Percentiles rank a stretch among this genome's conserved stretches.
Evolutionary conservation across 768 basidiomycete species (phyloP).

Genomic region (Suillus brevipes): DNA sequence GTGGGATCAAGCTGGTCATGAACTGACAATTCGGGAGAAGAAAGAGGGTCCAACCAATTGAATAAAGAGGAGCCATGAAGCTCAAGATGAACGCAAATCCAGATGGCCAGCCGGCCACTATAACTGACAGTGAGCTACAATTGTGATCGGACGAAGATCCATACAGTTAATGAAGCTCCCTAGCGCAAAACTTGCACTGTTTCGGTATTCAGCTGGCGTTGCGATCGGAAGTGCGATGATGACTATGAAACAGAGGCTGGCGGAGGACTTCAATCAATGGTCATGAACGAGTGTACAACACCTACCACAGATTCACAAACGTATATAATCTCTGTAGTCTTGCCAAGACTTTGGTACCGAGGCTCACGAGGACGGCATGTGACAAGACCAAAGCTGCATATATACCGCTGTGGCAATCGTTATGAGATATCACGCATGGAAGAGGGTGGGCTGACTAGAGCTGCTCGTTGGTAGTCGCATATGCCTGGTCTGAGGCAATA

Average conservation of each 20-base stretch:
- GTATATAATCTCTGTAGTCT: neutral
- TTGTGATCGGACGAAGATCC: neutral
- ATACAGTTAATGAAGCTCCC: slow-evolving; percentile 9
- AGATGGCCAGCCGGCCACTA: slow-evolving; percentile 20
- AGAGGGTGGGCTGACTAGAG: slow-evolving; percentile 42
- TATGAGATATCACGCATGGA: slow-evolving; percentile 42
- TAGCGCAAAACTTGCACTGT: neutral
- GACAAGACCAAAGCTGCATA: neutral
- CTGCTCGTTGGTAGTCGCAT: slow-evolving; percentile 45
- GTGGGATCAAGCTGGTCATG: slow-evolving; percentile 20
- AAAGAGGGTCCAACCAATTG: slow-evolving; percentile 1
- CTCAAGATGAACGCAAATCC: neutral
- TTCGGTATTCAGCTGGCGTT: neutral
- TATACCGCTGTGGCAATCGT: slow-evolving; percentile 4
- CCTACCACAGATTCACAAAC: neutral
- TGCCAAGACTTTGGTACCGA: slow-evolving; percentile 1
- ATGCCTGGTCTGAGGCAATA: slow-evolving; percentile 41
- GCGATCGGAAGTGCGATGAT: neutral
- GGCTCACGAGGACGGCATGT: neutral
- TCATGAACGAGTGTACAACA: neutral
- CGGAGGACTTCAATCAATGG: neutral
- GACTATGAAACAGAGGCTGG: neutral
- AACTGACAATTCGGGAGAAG: neutral
- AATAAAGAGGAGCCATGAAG: neutral
- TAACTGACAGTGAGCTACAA: neutral